phyloP scores from a whole-genome alignment of 2,329 filamentous ascomycete genomes.

The Aspergillus jensenii region DNA sequence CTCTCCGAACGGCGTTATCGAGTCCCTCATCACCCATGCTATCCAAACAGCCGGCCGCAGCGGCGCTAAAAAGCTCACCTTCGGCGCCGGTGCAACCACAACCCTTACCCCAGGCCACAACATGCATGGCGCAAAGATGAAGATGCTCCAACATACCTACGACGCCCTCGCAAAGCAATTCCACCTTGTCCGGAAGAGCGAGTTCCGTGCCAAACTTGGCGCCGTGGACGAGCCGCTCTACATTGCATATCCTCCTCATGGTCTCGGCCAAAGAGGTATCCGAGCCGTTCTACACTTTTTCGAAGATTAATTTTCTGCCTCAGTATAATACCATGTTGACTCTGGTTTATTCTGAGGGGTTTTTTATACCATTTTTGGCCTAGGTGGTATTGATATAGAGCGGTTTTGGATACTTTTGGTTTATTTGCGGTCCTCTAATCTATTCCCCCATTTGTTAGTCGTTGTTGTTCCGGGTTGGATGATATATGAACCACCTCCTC shows the following conservation, averaged over 20 bases:
- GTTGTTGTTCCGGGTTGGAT: not conserved
- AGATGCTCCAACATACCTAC: constrained; percentile 80
- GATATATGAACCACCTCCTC: not conserved
- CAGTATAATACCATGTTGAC: not conserved
- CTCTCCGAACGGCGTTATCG: constrained; percentile 82
- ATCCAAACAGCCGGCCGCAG: constrained; percentile 60
- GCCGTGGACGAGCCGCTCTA: constrained; percentile 80
- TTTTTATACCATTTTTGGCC: not conserved
- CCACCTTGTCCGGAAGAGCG: constrained; percentile 77
- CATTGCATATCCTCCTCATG: constrained; percentile 85
- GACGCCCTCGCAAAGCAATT: constrained; percentile 78
- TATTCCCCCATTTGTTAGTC: constrained; percentile 1
- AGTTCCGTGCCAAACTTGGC: constrained; percentile 89
- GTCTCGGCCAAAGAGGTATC: constrained; percentile 76
- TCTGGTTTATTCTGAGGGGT: not conserved
- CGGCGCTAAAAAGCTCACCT: constrained; percentile 71
- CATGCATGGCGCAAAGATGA: constrained; percentile 74
- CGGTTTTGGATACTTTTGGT: not conserved
- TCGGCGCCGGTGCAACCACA: constrained; percentile 77
- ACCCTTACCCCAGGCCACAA: constrained; percentile 78
- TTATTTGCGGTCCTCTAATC: constrained; percentile 5
- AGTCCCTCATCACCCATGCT: constrained; percentile 73
- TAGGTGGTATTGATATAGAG: not conserved
- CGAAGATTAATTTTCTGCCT: constrained; percentile 52
- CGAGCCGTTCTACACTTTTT: constrained; percentile 90